A percentile compares a stretch with the other conserved stretches of the same genome.
Conservation (phyloP, 2,329 filamentous ascomycete genomes). For the Coniella lustricola region DNA sequence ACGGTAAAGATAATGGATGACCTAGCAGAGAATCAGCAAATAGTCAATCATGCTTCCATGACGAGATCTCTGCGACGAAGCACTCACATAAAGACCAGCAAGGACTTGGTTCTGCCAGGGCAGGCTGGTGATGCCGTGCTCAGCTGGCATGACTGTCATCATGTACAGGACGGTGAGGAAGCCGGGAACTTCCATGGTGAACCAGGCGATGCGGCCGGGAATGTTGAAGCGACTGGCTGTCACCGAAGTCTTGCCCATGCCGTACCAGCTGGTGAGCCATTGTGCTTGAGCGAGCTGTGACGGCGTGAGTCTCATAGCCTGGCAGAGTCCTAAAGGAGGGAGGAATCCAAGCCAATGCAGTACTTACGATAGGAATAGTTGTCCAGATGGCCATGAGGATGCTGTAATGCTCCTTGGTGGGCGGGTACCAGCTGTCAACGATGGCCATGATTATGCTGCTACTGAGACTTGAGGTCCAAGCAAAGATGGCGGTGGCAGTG, state of each 20-base stretch:
- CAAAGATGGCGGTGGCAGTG: neutral
- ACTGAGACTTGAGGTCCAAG: neutral
- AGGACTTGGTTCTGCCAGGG: constrained; percentile 76
- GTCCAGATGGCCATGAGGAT: constrained; percentile 45
- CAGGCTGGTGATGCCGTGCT: constrained; percentile 50
- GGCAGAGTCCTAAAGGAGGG: neutral
- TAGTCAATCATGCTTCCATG: neutral
- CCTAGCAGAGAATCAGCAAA: too few relatives aligned
- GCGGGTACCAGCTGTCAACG: constrained; percentile 49
- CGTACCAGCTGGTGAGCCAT: constrained; percentile 75
- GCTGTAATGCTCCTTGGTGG: constrained; percentile 51
- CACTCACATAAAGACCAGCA: constrained; percentile 55
- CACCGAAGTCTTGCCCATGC: constrained; percentile 85
- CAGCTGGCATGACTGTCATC: constrained; percentile 59
- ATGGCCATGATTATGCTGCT: constrained; percentile 34
- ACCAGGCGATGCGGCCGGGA: constrained; percentile 83
- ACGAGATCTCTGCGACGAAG: neutral
- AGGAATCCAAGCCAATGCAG: neutral
- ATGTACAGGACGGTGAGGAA: constrained; percentile 73
- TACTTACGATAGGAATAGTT: constrained; percentile 46
- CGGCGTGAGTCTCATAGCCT: constrained; percentile 5
- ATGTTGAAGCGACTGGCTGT: constrained; percentile 64
- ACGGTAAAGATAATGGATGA: constrained; percentile 86
- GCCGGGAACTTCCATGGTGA: constrained; percentile 78
- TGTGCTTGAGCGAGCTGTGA: constrained; percentile 48